Evolutionary conservation across 371 early-diverging fungal genomes (phyloP), one percentile per base, ranked within the genome.

Genomic region (Choanephora cucurbitarum): DNA sequence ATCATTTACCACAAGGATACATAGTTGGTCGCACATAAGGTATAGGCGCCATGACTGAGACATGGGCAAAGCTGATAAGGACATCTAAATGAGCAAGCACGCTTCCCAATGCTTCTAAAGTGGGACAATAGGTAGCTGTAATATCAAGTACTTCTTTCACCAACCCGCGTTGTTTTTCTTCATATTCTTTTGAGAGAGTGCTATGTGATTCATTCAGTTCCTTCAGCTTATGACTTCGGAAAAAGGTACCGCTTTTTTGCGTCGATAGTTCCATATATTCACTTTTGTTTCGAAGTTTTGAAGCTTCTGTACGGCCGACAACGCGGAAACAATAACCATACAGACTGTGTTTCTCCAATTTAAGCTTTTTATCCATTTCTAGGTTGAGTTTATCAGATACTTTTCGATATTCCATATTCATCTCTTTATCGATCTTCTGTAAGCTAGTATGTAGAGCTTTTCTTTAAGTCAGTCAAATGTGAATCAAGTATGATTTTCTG

Each of bases 241-340:
- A 97, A 13, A 86, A 77, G 0, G 92, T 90, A 8, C 98, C 98
- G 18, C 89, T 83, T 62, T 94, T 95, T 57, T 89, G 92, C n/a
- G 96, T 94, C 7, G 91, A 60, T 39, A 94, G 79, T 71, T 98
- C 97, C 50, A 89, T 88, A 60, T 86, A 93, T 45, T 79, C 79
- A 18, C 79, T 63, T 48, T 83, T 82, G 51, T 88, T 85, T 39
- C 84, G 67, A n/a, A 76, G 44, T n/a, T 40, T 59, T 19, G 60
- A 44, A 13, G 70, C 58, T 40, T 74, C 77, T 3, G 80, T 80
- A 54, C 93, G 56, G 1, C 60, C 81, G 22, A 91, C 84, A 5
- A 96, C 75, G 11, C 96, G 84, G 58, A 98, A 80, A 62, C 95
- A 93, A 75, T 95, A 81, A 14, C 97, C 97, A 45, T 90, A 90